phyloP scores from a whole-genome alignment of 306 rosid genomes.

The Cicer arietinum region DNA sequence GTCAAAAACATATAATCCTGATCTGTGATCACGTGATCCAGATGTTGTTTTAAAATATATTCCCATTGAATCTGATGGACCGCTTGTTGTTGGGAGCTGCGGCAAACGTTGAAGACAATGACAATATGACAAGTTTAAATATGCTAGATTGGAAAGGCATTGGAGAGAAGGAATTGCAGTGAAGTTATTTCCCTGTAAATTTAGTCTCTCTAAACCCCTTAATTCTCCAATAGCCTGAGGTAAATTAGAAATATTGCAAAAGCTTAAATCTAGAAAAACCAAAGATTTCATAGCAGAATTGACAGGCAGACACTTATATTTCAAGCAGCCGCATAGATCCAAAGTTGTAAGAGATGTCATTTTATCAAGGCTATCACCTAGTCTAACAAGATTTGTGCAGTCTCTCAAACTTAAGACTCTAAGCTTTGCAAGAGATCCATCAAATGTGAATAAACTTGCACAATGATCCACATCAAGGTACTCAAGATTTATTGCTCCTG shows the following conservation, averaged over 20 bases:
- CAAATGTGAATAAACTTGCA: neutral
- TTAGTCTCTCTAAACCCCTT: conserved; percentile 9
- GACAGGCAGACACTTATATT: neutral
- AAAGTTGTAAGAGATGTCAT: conserved; percentile 4
- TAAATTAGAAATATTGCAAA: neutral
- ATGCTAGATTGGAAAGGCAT: neutral
- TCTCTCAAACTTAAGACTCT: conserved; percentile 7
- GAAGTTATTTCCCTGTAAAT: conserved; percentile 21
- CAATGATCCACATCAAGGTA: conserved; percentile 22
- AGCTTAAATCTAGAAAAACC: neutral
- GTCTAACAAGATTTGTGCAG: neutral
- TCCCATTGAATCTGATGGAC: neutral
- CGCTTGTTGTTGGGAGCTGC: neutral
- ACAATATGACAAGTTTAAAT: neutral
- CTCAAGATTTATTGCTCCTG: neutral
- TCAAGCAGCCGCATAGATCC: neutral
- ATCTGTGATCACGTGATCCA: neutral
- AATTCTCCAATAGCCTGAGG: conserved; percentile 14
- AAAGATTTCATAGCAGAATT: neutral
- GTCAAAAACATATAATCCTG: no score
- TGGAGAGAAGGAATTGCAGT: neutral
- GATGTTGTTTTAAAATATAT: neutral
- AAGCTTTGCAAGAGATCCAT: neutral
- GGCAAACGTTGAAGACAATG: neutral
- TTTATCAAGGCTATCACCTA: neutral